A percentile compares a stretch with the other conserved stretches of the same genome.
phyloP scores from a whole-genome alignment of 345 rosid species.

The Mangifera indica region DNA sequence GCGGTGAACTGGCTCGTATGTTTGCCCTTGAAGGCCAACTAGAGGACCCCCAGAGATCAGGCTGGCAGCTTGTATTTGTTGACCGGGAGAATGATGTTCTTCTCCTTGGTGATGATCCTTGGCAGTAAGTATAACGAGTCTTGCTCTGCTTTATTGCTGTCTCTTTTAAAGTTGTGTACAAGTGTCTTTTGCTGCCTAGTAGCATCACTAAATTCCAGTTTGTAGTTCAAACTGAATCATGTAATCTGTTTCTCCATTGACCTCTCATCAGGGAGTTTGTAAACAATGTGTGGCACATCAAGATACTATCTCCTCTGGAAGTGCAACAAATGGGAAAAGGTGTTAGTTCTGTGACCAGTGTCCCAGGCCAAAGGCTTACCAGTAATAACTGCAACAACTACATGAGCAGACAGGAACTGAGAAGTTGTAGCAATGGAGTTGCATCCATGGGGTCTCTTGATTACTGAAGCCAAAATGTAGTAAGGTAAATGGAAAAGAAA shows the following conservation, averaged over 20 bases:
- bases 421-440: slow-evolving; percentile 20
- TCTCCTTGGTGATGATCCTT: slow-evolving; percentile 55
- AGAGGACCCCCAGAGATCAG: slow-evolving; percentile 56
- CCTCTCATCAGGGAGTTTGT: slow-evolving; percentile 37
- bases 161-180: too few species aligned
- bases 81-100: slow-evolving; percentile 56
- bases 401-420: slow-evolving; percentile 18
- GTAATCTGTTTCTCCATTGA: not conserved
- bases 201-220: too few species aligned
- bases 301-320: slow-evolving; percentile 43
- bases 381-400: slow-evolving; percentile 20
- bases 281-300: slow-evolving; percentile 45
- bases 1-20: slow-evolving; percentile 43
- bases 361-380: slow-evolving; percentile 31
- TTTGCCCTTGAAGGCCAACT: slow-evolving; percentile 57
- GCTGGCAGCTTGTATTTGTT: slow-evolving; percentile 62
- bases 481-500: not conserved
- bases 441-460: slow-evolving; percentile 20
- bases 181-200: too few species aligned
- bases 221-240: not conserved
- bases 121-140: slow-evolving; percentile 41
- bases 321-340: slow-evolving; percentile 46
- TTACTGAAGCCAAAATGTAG: slow-evolving; percentile 9
- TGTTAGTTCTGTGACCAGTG: slow-evolving; percentile 21
- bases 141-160: not conserved